phyloP scores from a whole-genome alignment of 2,329 filamentous ascomycete species.

The Ceratocystis variospora region DNA sequence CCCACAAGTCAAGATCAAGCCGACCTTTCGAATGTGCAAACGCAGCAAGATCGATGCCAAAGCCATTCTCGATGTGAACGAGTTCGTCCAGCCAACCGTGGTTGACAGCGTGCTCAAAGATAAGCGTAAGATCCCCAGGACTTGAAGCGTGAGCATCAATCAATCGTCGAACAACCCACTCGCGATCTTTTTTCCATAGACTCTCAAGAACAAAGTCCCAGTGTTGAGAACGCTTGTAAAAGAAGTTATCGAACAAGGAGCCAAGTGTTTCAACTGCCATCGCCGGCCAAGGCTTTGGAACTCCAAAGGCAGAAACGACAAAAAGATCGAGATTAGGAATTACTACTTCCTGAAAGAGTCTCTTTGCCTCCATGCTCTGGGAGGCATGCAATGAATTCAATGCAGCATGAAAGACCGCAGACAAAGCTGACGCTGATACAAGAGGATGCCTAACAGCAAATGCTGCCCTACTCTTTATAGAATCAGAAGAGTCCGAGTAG shows the following conservation, averaged over 20 bases:
- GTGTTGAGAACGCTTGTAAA: conserved; percentile 62
- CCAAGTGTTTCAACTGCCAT: conserved; percentile 63
- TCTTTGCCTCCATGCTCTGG: conserved; percentile 48
- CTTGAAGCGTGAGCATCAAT: conserved; percentile 70
- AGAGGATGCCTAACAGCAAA: conserved; percentile 70
- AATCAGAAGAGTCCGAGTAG: conserved; percentile 36
- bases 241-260: conserved; percentile 69
- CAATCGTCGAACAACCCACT: conserved; percentile 71
- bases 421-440: conserved; percentile 74
- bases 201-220: conserved; percentile 84
- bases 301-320: conserved; percentile 61
- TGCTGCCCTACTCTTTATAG: conserved; percentile 39
- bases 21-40: conserved; percentile 67
- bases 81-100: conserved; percentile 76
- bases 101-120: conserved; percentile 53
- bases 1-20: conserved; percentile 73
- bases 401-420: conserved; percentile 51
- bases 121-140: conserved; percentile 34
- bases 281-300: conserved; percentile 61
- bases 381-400: conserved; percentile 48
- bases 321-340: conserved; percentile 66
- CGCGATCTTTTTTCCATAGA: conserved; percentile 77
- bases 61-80: conserved; percentile 63
- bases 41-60: conserved; percentile 76
- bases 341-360: conserved; percentile 52